Evolutionary conservation across 805 yeast species (phyloP).

Genomic region (Metschnikowia lachancei): DNA sequence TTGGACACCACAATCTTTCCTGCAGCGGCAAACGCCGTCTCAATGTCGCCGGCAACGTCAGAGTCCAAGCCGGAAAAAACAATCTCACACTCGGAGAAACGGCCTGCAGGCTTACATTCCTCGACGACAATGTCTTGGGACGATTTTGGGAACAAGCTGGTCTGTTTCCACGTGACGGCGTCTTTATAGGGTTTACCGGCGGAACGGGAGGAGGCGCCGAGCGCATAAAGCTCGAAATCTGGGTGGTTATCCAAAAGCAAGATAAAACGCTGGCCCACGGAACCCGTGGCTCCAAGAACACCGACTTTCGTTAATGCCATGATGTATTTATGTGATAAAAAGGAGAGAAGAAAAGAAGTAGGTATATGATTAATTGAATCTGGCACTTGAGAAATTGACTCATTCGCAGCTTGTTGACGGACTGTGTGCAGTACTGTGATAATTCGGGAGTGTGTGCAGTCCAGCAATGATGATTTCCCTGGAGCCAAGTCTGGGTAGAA

Average conservation of each 20-base stretch:
- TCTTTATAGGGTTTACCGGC: constrained; percentile 86
- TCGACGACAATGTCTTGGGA: constrained; percentile 64
- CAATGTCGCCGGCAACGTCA: constrained; percentile 90
- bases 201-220: constrained; percentile 92
- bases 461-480: too few species aligned
- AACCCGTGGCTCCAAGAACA: constrained; percentile 96
- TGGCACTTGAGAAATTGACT: too few species aligned
- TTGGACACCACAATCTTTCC: constrained; percentile 88
- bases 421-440: too few species aligned
- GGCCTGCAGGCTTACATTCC: constrained; percentile 70
- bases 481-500: too few species aligned
- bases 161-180: constrained; percentile 94
- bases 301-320: constrained; percentile 58
- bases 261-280: constrained; percentile 96
- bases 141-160: constrained; percentile 68
- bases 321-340: too few species aligned
- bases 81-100: constrained; percentile 85
- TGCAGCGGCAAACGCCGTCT: constrained; percentile 73
- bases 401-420: too few species aligned
- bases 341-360: too few species aligned
- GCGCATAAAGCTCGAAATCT: constrained; percentile 74
- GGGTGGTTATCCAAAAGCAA: constrained; percentile 83
- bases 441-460: too few species aligned
- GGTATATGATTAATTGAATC: too few species aligned
- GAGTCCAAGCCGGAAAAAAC: constrained; percentile 94